These are phyloP conservation scores for Drechslerella coelobrocha DNA, from an alignment of 2,329 filamentous ascomycete genomes.

Conservation along the genomic window DNA sequence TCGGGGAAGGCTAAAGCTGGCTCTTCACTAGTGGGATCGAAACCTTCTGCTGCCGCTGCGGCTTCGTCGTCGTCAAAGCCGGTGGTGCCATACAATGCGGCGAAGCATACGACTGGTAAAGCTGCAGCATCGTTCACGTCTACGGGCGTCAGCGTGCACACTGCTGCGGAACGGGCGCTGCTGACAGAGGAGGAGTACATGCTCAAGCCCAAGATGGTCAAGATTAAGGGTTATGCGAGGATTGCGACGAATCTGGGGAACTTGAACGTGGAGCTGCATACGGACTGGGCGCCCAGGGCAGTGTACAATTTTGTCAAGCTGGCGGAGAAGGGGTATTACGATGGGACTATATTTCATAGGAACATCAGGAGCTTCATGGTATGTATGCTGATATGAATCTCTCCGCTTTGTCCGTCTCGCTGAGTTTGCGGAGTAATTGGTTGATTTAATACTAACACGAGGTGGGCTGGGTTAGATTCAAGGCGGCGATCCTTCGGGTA, in stretches of 20 bases:
- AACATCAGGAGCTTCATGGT: conserved; percentile 94
- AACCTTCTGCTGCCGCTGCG: background rate
- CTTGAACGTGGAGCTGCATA: conserved; percentile 85
- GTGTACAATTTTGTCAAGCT: conserved; percentile 97
- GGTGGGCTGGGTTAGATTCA: conserved; percentile 71
- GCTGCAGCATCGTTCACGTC: conserved; percentile 95
- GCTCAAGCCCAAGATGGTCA: conserved; percentile 86
- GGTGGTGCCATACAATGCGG: conserved; percentile 76
- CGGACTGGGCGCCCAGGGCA: conserved; percentile 87
- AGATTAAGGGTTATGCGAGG: conserved; percentile 88
- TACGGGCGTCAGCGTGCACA: conserved; percentile 90
- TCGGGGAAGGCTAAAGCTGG: conserved; percentile 11
- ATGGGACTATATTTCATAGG: conserved; percentile 81
- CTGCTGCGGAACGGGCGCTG: conserved; percentile 81
- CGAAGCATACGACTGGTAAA: conserved; percentile 85
- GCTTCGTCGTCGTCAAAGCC: conserved; percentile 21
- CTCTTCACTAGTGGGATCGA: conserved; percentile 1
- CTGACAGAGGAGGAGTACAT: conserved; percentile 96
- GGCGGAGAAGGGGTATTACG: conserved; percentile 89
- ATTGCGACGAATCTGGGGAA: conserved; percentile 85
- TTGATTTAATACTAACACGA: conserved; percentile 4
- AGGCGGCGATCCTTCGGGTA: conserved; percentile 91
- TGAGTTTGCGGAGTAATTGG: background rate
- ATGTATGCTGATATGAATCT: conserved; percentile 68
- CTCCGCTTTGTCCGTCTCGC: background rate